phyloP scores from a whole-genome alignment of 1,284 basidiomycete genomes.

The Trametes sp. region DNA sequence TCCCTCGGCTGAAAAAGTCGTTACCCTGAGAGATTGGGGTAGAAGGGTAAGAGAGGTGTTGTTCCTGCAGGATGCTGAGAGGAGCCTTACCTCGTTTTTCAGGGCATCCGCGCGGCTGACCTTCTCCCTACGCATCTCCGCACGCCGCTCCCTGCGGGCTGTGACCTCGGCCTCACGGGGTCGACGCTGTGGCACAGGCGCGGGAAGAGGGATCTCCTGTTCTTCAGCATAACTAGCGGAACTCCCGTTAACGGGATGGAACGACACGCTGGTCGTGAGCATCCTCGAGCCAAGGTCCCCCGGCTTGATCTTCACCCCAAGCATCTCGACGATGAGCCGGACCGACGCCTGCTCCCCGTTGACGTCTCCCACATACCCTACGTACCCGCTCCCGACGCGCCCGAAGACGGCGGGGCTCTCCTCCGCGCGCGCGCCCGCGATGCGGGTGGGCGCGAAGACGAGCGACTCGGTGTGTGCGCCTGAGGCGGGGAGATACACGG shows the following conservation, averaged over 20 bases:
- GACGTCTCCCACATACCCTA: slow-evolving; percentile 34
- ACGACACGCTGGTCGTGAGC: not conserved
- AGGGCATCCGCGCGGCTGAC: slow-evolving; percentile 10
- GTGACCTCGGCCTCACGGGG: slow-evolving; percentile 24
- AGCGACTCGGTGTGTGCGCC: not conserved
- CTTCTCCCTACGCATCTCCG: slow-evolving; percentile 12
- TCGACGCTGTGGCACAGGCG: not conserved
- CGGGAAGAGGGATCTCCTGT: slow-evolving; percentile 13
- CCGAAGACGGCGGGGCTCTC: slow-evolving; percentile 31
- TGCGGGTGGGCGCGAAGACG: slow-evolving; percentile 2
- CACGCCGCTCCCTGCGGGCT: slow-evolving; percentile 18
- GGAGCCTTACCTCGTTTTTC: slow-evolving; percentile 18
- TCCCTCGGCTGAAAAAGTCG: slow-evolving; percentile 26
- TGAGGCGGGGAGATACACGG: slow-evolving; percentile 28
- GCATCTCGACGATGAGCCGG: slow-evolving; percentile 33
- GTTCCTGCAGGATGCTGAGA: no score
- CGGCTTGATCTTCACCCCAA: slow-evolving; percentile 26
- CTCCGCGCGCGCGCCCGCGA: slow-evolving; percentile 2
- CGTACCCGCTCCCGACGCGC: slow-evolving; percentile 26
- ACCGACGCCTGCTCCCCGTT: slow-evolving; percentile 30
- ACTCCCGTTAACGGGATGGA: not conserved
- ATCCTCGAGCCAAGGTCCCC: slow-evolving; percentile 27
- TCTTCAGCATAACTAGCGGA: not conserved
- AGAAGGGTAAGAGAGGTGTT: no score
- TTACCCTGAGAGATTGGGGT: no score